Base-by-base conservation (phyloP, 2,329 filamentous ascomycete genomes). In the Colletotrichum graminicola region DNA sequence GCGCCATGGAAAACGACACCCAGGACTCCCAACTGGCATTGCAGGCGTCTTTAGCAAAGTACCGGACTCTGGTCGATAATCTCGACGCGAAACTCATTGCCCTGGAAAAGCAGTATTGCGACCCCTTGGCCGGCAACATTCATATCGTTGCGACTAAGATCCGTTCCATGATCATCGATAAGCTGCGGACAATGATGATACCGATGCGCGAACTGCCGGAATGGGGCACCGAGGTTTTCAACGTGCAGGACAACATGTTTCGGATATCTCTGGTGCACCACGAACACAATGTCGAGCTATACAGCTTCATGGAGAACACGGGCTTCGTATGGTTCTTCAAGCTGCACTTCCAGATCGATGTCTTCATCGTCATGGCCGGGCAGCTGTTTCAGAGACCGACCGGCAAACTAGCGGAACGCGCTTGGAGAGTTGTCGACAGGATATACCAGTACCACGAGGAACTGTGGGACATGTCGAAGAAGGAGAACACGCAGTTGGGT, bases 311-410 rank as follows among this genome's bases (percentile, higher is more conserved):
- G 74, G 78, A 80, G 23, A 79, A 83, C 32, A 81, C 80, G 0
- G 85, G 86, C 1, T 90, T 89, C 76, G 75, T 86, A 14, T 90
- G 88, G 88, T 89, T 86, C 74, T 81, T 85, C 76, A 83, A 84
- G 71, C 79, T 81, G 32, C 85, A 89, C 75, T 89, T 90, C 77
- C 87, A 89, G 75, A 78, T 86, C 59, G 88, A 89, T 66, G 79
- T 89, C 32, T 87, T 90, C 72, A 80, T 85, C 47, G 88, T 88
- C 76, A 82, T 89, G 77, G 84, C 85, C 0, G 86, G 86, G 5
- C 86, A 89, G 75, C 82, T 90, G 16, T 84, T 82, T 73, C 81
- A 84, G 41, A 84, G 86, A 47, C 67, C 71, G 2, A 81, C 80
- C 2, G 88, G 88, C 11, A 78, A 76, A 4, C 79, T 90, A 12